Conservation (phyloP, 768 basidiomycete genomes). For the Suillus hirtellus region DNA sequence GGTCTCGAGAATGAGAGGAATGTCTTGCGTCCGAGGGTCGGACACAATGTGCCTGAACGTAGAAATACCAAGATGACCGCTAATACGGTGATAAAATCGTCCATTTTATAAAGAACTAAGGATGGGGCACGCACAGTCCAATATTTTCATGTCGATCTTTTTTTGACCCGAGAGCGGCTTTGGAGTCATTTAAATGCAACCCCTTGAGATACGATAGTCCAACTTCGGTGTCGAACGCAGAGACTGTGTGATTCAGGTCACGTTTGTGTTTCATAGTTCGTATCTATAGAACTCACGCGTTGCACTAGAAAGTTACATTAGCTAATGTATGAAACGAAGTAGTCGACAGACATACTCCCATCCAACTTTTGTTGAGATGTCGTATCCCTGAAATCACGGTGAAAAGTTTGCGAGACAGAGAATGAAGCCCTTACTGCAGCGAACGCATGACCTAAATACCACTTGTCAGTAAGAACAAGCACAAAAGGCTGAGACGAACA, state of each 20-base stretch:
- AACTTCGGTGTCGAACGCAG: slow-evolving; percentile 64
- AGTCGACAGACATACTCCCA: slow-evolving; percentile 58
- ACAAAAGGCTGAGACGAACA: slow-evolving; percentile 43
- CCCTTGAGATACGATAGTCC: slow-evolving; percentile 75
- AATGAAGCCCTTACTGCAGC: slow-evolving; percentile 56
- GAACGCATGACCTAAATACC: slow-evolving; percentile 66
- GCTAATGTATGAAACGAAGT: not conserved
- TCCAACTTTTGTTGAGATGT: slow-evolving; percentile 68
- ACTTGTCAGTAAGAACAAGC: not conserved
- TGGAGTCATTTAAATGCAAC: slow-evolving; percentile 88
- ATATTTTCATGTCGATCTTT: slow-evolving; percentile 86
- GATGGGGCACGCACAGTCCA: slow-evolving; percentile 57
- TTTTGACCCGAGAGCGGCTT: slow-evolving; percentile 59
- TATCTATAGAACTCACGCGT: slow-evolving; percentile 22
- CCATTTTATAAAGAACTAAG: not conserved
- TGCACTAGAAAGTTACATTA: slow-evolving; percentile 17
- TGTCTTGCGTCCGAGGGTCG: slow-evolving; percentile 63
- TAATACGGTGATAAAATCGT: slow-evolving; percentile 24
- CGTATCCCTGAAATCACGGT: slow-evolving; percentile 59
- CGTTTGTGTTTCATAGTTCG: not conserved
- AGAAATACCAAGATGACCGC: slow-evolving; percentile 65
- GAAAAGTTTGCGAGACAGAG: not conserved
- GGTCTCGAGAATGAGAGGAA: slow-evolving; percentile 84
- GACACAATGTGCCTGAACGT: slow-evolving; percentile 67
- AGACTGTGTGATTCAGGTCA: slow-evolving; percentile 44